Evolutionary conservation across 805 yeast genomes (phyloP), one percentile per base, ranked within the genome.

Genomic region (Yarrowia bubula): DNA sequence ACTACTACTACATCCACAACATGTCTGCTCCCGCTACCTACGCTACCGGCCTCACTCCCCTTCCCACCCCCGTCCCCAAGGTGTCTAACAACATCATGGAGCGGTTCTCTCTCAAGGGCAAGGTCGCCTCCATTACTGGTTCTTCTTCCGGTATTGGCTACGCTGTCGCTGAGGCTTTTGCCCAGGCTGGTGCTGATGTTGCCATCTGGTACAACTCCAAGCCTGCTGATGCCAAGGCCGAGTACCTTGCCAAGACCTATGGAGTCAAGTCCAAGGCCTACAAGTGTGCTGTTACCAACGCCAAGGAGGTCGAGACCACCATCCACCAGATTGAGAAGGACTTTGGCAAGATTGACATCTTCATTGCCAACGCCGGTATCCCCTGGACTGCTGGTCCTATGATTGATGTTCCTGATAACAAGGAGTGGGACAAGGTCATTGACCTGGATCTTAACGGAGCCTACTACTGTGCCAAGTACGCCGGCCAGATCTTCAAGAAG

Each of bases 331-430:
- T 86, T 67, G 83, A 79, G 68, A 69, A 76, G 66, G 96, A 90
- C 72, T 90, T 91, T 74, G 95, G 93, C 65, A 84, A 84, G 67
- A 84, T 91, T 69, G 96, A 91, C 75, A 78, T 90, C 32, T 87
- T 89, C 72, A 93, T 91, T 53, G 96, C 96, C 71, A 91, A 91
- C 75, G 97, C 97, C 14, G 97, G 97, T 46, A 85, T 90, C 55
- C 86, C 91, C 14, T 90, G 96, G 96, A 81, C 84, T 22, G 79
- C 83, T 32, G 92, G 92, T 18, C 83, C 83, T 15, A 74, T 85
- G 67, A 74, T 83, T 65, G 83, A 82, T 65, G 57, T 37, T 18
- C 78, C 76, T 66, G 72, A 73, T 53, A 84, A 84, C 68, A 76
- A 77, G 64, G 86, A 84, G 71, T 92, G 96, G 92, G 79, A 82